These are phyloP conservation scores for Cladosporium sp. DNA, from an alignment of 2,329 filamentous ascomycete species.

Conservation along the genomic window DNA sequence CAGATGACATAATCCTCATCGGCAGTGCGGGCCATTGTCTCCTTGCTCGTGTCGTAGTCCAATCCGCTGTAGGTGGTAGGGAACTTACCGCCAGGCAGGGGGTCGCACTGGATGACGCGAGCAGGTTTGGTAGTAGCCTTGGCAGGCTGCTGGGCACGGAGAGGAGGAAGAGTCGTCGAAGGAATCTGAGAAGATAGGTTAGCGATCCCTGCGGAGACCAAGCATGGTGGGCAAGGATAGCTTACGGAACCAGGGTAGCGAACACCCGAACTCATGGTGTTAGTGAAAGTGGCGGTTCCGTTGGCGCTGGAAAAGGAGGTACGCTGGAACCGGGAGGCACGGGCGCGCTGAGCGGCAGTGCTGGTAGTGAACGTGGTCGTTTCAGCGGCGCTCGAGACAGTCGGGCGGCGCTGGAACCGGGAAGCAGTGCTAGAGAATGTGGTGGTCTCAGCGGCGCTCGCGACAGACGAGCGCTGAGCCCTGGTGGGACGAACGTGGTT, in stretches of 20 bases:
- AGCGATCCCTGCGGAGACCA: neutral
- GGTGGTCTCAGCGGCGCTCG: slow-evolving; percentile 3
- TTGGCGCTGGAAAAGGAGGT: neutral
- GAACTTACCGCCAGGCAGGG: slow-evolving; percentile 6
- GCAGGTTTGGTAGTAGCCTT: neutral
- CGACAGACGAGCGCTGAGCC: neutral
- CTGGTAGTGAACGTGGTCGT: neutral
- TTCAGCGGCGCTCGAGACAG: neutral
- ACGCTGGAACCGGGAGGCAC: neutral
- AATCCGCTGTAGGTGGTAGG: neutral
- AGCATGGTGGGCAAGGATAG: neutral
- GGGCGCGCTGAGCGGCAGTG: neutral
- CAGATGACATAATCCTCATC: slow-evolving; percentile 9
- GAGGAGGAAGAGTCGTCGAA: neutral
- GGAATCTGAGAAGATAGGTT: neutral
- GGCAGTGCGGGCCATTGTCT: neutral
- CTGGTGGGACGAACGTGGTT: neutral
- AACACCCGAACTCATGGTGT: neutral
- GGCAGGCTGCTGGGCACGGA: neutral
- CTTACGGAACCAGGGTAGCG: slow-evolving; percentile 3
- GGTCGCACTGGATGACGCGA: neutral
- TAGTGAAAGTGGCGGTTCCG: slow-evolving; percentile 8
- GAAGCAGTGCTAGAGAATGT: neutral
- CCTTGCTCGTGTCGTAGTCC: slow-evolving; percentile 5
- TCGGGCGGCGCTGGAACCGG: neutral